Conservation (phyloP, 2,329 filamentous ascomycete species). For the Dactylellina leptospora region DNA sequence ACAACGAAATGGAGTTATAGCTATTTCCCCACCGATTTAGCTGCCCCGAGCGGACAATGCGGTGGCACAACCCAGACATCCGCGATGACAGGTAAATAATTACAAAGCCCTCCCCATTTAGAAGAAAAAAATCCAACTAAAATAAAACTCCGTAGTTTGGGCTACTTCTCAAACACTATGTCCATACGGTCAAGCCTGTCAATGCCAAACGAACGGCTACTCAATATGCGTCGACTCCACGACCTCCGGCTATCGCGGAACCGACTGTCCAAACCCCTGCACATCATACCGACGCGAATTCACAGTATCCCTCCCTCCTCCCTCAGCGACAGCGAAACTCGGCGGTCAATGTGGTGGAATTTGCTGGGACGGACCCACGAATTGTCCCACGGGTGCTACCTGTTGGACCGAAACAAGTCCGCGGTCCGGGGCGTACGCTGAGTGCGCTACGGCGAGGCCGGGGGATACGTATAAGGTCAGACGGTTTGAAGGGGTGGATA, state of each 20-base stretch:
- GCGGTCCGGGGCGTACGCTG: conserved; percentile 18
- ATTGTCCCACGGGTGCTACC: conserved; percentile 25
- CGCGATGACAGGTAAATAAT: conserved; percentile 17
- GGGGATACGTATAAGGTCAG: too few species aligned
- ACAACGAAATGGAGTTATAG: neutral
- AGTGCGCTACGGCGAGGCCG: conserved; percentile 22
- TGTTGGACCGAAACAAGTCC: conserved; percentile 32
- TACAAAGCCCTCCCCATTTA: neutral
- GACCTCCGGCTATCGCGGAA: neutral
- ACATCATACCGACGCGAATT: conserved; percentile 34
- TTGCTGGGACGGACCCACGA: conserved; percentile 38
- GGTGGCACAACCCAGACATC: conserved; percentile 9
- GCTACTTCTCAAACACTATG: conserved; percentile 8
- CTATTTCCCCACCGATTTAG: neutral
- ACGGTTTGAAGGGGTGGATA: too few species aligned
- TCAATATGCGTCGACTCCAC: conserved; percentile 8
- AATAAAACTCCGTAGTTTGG: conserved; percentile 16
- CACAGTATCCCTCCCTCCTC: conserved; percentile 16
- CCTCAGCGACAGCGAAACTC: conserved; percentile 21
- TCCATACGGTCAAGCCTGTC: conserved; percentile 11
- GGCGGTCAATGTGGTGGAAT: conserved; percentile 31
- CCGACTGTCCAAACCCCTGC: conserved; percentile 22
- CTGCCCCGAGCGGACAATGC: conserved; percentile 30
- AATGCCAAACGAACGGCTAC: conserved; percentile 11
- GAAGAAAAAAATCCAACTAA: neutral